These are phyloP conservation scores for Inga laurina DNA, from an alignment of 306 rosid genomes.

Conservation along the genomic window DNA sequence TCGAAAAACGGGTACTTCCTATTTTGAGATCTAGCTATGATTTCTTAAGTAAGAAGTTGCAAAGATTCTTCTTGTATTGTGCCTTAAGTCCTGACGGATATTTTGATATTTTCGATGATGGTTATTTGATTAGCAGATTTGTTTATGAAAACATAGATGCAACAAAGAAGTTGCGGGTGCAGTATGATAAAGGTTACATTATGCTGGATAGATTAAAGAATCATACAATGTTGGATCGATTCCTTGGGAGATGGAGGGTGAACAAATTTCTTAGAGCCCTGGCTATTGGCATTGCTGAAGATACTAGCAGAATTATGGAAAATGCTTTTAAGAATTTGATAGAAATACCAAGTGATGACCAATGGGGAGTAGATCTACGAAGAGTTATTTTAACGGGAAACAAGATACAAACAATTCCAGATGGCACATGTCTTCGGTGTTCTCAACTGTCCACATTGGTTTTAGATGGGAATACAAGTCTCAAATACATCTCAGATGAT, in stretches of 20 bases:
- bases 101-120: rapidly evolving
- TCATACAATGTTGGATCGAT: background rate
- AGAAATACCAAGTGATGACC: background rate
- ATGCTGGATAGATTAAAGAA: too few relatives aligned
- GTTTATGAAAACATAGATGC: background rate
- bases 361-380: background rate
- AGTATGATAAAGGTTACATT: background rate
- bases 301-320: background rate
- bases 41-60: background rate
- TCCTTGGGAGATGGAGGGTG: too few relatives aligned
- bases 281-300: background rate
- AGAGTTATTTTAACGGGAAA: background rate
- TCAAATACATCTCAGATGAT: background rate
- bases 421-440: background rate
- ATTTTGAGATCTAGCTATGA: background rate
- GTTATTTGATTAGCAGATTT: background rate
- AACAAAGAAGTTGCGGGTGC: background rate
- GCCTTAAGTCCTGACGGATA: rapidly evolving
- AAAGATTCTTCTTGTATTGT: background rate
- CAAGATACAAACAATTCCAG: background rate
- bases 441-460: background rate
- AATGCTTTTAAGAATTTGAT: background rate
- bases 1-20: background rate
- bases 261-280: background rate
- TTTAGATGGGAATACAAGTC: background rate